These are phyloP conservation scores for Reticulascus tulasneorum DNA, from an alignment of 2,329 filamentous ascomycete species.

Conservation along the genomic window DNA sequence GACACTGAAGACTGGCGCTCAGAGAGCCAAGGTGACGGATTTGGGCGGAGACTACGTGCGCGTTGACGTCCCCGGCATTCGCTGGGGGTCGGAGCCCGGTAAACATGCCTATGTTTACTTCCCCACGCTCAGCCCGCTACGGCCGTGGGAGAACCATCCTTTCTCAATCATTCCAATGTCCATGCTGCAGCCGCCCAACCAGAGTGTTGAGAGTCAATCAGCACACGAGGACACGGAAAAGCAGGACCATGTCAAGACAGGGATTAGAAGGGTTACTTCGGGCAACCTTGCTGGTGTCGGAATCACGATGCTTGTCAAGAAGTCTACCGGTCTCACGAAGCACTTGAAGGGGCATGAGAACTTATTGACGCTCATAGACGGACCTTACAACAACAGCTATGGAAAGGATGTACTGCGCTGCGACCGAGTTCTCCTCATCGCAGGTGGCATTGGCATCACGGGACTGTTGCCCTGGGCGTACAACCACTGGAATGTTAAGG, in stretches of 20 bases:
- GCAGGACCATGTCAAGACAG: neutral
- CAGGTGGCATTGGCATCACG: conserved; percentile 46
- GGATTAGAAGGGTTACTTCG: neutral
- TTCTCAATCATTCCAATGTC: conserved; percentile 38
- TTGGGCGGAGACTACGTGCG: conserved; percentile 29
- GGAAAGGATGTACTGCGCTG: conserved; percentile 21
- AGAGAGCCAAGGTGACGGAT: conserved; percentile 30
- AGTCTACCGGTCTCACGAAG: conserved; percentile 29
- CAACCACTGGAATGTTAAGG: conserved; percentile 29
- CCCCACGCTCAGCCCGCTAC: conserved; percentile 34
- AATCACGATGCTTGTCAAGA: conserved; percentile 32
- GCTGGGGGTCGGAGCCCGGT: conserved; percentile 26
- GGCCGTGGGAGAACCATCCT: conserved; percentile 51
- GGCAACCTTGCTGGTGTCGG: conserved; percentile 11
- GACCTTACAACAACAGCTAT: conserved; percentile 30
- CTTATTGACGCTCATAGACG: conserved; percentile 34
- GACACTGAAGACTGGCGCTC: conserved; percentile 31
- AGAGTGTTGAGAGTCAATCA: neutral
- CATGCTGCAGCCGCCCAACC: conserved; percentile 9
- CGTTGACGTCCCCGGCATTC: conserved; percentile 35
- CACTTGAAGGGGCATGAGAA: conserved; percentile 18
- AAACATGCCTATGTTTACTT: conserved; percentile 45
- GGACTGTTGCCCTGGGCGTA: conserved; percentile 31
- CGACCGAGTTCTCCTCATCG: conserved; percentile 37
- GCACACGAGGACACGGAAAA: neutral